Evolutionary conservation across 768 basidiomycete genomes (phyloP), one percentile per base, ranked within the genome.

Genomic region (Pisolithus albus): DNA sequence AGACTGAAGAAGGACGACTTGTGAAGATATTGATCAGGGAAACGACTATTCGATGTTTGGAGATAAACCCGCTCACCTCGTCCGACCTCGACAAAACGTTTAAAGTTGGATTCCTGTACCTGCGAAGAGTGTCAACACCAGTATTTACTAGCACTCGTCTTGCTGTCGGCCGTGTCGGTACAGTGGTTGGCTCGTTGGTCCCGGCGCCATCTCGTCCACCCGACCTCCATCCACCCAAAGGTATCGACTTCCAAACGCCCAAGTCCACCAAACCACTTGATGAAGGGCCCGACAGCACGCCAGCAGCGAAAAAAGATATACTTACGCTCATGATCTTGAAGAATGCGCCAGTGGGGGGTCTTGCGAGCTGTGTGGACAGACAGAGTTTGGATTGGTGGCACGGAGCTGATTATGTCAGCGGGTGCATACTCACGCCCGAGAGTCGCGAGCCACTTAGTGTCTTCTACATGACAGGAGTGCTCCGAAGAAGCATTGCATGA

Each of bases 31-130:
- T 45, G n/a, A 2, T 41, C 30, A 26, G 21, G 54, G 45, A 13
- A 21, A 8, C 26, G 30, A 19, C 16, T 3, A 37, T 10, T 46
- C 18, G 5, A 21, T 19, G 28, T n/a, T 18, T 7, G 15, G 18
- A 18, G 3, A 32, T 36, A 6, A 32, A 37, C 64, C 13, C 79
- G 54, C 52, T 34, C 46, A 91, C 88, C 89, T 66, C 95, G 90
- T 67, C 95, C 95, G 69, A 97, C 92, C 83, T 99, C 89, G 66
- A 97, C 94, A 74, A 95, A 97, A 56, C 92, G 90, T 74, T 86
- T 85, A 81, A 97, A 98, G 70, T 84, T 92, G 64, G 90, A 93
- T 59, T 84, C 78, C 82, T 88, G 62, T 26, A 26, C 16, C n/a
- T 45, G 42, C 21, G 4, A 52, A 45, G 16, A 52, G 19, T 19